Base-by-base conservation (phyloP, 2,329 filamentous ascomycete genomes). In the Taxawa tesnikishii region DNA sequence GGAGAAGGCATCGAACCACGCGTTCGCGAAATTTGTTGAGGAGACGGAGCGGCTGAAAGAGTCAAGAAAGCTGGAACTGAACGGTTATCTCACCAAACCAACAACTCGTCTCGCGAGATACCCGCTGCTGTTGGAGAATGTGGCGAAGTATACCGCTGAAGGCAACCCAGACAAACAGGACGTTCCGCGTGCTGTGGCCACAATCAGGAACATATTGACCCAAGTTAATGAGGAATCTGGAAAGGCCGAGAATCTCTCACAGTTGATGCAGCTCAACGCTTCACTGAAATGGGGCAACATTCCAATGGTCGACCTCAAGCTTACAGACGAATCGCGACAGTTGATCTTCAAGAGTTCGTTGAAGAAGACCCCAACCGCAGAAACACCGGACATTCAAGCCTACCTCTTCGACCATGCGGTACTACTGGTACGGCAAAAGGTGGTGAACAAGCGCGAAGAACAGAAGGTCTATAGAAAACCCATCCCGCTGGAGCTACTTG, bases 371-470 rank as follows among this genome's bases (percentile, higher is more conserved):
- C 80, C 87, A 1, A 87, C 83, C 1, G 87, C 94, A 52, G 79
- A 75, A 28, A 75, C 50, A 15, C 59, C 80, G 1, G 88, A 96
- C 47, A 88, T 98, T 27, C 90, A 85, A 13, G 87, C 84, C 11
- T 98, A 92, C 62, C 68, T 98, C 15, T 94, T 98, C 51, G 90
- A 98, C 49, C 90, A 98, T 54, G 88, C 90, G 3, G 79, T 98
- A 32, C 67, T 98, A 21, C 69, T 98, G 25, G 90, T 94, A 42
- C 74, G 87, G 32, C 79, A 87, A 42, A 98, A 96, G 62, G 79
- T 80, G 38, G 81, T 82, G 37, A 93, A 90, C 55, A 96, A 96
- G 63, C 74, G 74, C 26, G 90, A 98, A 54, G 88, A 96, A 52
- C 79, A 92, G 39, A 90, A 92, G 53, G 90, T 94, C 1, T 96